A percentile compares a stretch with the other conserved stretches of the same genome.
Evolutionary conservation across 768 basidiomycete genomes (phyloP).

Genomic region (Tulasnella sp.): DNA sequence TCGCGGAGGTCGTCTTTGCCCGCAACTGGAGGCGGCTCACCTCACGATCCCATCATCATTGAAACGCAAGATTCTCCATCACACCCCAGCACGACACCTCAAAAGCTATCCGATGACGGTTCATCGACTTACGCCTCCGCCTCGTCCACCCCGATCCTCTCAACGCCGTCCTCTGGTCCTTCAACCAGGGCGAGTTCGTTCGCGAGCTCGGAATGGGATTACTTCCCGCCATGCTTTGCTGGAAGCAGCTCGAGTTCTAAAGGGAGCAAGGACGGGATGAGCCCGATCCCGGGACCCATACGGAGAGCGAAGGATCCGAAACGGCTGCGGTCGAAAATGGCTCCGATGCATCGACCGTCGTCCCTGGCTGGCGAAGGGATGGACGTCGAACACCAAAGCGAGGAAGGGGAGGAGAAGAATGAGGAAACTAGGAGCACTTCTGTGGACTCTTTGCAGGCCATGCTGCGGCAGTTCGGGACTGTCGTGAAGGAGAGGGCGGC

Average conservation of each 20-base stretch:
- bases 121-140: background rate
- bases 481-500: constrained; percentile 25
- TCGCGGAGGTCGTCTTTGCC: no score
- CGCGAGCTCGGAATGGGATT: constrained; percentile 19
- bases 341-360: background rate
- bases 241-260: background rate
- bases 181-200: constrained; percentile 2
- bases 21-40: background rate
- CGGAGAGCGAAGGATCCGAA: background rate
- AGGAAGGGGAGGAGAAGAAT: background rate
- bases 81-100: background rate
- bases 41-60: constrained; percentile 11
- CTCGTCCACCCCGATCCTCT: background rate
- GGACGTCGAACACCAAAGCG: background rate
- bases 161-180: background rate
- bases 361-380: background rate
- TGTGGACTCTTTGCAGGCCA: background rate
- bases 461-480: constrained; percentile 20
- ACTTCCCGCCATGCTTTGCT: background rate
- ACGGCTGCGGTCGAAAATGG: background rate
- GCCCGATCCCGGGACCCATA: background rate
- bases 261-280: background rate
- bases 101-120: background rate
- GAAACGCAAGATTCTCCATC: constrained; percentile 4
- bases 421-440: background rate